phyloP scores from a whole-genome alignment of 176 grass and related monocot genomes.

The Aegilops sharonensis region DNA sequence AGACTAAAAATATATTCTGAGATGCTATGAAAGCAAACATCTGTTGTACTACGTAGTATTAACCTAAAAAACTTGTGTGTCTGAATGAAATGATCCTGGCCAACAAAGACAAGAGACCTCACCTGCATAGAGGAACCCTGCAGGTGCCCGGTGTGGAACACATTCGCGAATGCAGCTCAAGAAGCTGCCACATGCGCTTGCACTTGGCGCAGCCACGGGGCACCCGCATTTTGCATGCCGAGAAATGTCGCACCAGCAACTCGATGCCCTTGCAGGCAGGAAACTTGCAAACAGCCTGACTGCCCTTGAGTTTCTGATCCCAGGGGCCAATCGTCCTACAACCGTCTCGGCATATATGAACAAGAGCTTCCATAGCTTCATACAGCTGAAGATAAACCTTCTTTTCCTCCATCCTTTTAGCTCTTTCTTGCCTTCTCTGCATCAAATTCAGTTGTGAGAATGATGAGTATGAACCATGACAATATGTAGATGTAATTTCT shows the following conservation, averaged over 20 bases:
- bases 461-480: not conserved
- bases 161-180: slow-evolving; percentile 83
- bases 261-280: slow-evolving; percentile 75
- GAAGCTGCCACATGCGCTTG: slow-evolving; percentile 91
- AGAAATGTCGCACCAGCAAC: slow-evolving; percentile 76
- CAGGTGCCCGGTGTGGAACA: slow-evolving; percentile 50
- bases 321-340: slow-evolving; percentile 80
- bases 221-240: slow-evolving; percentile 50
- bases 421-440: slow-evolving; percentile 59
- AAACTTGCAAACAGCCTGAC: slow-evolving; percentile 52
- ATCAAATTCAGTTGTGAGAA: not conserved
- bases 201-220: slow-evolving; percentile 78
- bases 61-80: not conserved
- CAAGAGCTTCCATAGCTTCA: slow-evolving; percentile 81
- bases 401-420: slow-evolving; percentile 47
- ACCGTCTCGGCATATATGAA: slow-evolving; percentile 81
- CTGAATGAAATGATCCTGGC: not conserved
- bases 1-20: not conserved
- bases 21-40: not conserved
- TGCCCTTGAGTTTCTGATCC: slow-evolving; percentile 57
- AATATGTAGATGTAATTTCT: not conserved
- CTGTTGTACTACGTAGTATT: not conserved
- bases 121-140: slow-evolving; percentile 91
- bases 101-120: slow-evolving; percentile 18
- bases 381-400: slow-evolving; percentile 71